phyloP scores from a whole-genome alignment of 768 basidiomycete species.

The Trametes coccinea region DNA sequence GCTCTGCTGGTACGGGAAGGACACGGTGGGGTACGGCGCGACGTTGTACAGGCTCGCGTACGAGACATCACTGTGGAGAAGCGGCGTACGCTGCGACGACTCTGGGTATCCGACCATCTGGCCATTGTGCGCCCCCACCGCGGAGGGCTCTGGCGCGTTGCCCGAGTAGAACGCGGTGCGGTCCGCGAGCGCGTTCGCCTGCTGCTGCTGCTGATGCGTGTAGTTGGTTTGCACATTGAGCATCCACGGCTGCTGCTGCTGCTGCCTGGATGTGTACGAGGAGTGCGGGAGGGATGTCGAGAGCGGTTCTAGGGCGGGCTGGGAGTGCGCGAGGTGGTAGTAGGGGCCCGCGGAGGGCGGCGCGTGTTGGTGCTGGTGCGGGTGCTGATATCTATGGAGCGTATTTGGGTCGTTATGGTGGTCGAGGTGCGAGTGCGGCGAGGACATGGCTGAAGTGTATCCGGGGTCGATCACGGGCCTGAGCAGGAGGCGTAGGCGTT shows the following conservation, averaged over 20 bases:
- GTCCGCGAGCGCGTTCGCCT: conserved; percentile 21
- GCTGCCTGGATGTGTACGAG: conserved; percentile 21
- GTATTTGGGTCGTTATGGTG: conserved; percentile 17
- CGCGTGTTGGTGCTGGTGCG: neutral
- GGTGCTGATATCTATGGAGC: conserved; percentile 18
- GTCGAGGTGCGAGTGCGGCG: conserved; percentile 17
- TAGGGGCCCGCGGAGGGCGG: neutral
- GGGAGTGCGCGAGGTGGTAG: conserved; percentile 23
- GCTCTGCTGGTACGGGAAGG: conserved; percentile 7
- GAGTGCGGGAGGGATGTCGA: conserved; percentile 20
- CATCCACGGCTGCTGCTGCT: conserved; percentile 26
- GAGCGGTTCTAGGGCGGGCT: conserved; percentile 17
- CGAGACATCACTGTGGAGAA: conserved; percentile 25
- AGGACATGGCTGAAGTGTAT: conserved; percentile 5
- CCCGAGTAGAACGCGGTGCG: conserved; percentile 23
- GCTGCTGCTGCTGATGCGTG: conserved; percentile 18
- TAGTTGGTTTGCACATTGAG: conserved; percentile 27
- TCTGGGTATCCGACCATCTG: conserved; percentile 33
- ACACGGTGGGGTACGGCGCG: conserved; percentile 13
- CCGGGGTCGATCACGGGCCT: neutral
- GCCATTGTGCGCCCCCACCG: neutral
- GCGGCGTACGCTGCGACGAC: conserved; percentile 34
- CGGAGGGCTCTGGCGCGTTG: conserved; percentile 18
- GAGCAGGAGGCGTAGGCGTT: neutral
- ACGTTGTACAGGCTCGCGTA: conserved; percentile 25